Evolutionary conservation across 768 basidiomycete species (phyloP), one percentile per base, ranked within the genome.

Genomic region (Mycena epipterygia): DNA sequence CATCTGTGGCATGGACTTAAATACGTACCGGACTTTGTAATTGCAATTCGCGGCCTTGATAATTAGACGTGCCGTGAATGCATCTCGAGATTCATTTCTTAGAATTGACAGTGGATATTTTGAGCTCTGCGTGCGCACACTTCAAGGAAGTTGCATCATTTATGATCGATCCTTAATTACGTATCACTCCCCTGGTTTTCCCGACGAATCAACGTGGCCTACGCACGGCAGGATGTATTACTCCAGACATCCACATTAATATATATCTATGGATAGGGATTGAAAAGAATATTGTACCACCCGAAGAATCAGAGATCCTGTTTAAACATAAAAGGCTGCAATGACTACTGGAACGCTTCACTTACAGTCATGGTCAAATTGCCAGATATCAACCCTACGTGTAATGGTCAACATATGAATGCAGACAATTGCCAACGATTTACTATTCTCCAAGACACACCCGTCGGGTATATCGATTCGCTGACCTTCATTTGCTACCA

Each of bases 361-460:
- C 63, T 57, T 75, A 87, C 91, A 77, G 91, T 95, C 90, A 95
- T 93, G 78, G 89, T 92, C 80, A 96, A 82, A 82, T 94, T 95
- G 71, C 95, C 94, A 49, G 94, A 94, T 55, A 96, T 86, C 72
- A 96, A 80, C 75, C 92, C 88, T 89, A 74, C 41, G 44, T 25
- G 29, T 91, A 63, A 94, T 46, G 13, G 13, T 48, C 25, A 95
- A 86, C 86, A 70, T 37, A 49, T 61, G 13, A 35, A 42, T 21
- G 57, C 19, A 3, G 29, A 29, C 61, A 57, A 30, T 16, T 30
- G 39, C 25, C 29, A 41, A 33, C 4, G 25, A 78, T 87, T 49
- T 57, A 88, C 89, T 87, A 83, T 92, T 91, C 80, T 92, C 92
- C 60, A 93, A 80, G 71, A 90, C 85, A 70, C 90, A 89, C 2